phyloP scores from a whole-genome alignment of 441 rosid species.

The Geranium incanum region DNA sequence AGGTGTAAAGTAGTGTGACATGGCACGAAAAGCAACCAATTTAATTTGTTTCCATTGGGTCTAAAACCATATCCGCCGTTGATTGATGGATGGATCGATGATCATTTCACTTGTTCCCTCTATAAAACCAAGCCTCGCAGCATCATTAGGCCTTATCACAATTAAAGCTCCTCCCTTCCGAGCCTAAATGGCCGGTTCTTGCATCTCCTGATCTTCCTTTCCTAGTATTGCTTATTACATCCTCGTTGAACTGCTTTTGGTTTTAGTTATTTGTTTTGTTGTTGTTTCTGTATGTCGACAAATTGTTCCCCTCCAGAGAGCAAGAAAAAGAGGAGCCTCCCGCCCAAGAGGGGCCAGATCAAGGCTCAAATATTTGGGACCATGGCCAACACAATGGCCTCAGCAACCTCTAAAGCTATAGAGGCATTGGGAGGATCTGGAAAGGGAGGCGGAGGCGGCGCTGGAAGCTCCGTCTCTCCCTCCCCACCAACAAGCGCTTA shows the following conservation, averaged over 20 bases:
- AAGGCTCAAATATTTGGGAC: neutral
- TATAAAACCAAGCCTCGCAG: no score
- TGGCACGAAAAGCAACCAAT: no score
- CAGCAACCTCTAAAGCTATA: neutral
- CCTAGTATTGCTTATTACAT: neutral
- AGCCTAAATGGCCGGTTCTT: neutral
- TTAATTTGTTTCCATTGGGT: no score
- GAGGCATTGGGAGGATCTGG: neutral
- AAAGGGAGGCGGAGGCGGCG: neutral
- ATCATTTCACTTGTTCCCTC: no score
- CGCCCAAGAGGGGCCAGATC: neutral
- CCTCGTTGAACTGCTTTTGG: neutral
- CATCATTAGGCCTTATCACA: neutral
- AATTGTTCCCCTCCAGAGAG: neutral
- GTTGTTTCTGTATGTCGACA: neutral
- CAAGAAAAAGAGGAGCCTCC: neutral
- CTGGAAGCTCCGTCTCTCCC: neutral
- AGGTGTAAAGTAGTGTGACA: no score
- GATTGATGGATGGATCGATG: no score
- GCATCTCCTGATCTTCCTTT: neutral
- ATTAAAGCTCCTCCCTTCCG: neutral
- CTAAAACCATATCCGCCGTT: no score
- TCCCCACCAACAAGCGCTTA: neutral
- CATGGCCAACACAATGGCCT: slow-evolving; percentile 2
- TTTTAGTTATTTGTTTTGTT: neutral